Evolutionary conservation across 129 eudicot species (phyloP), one percentile per base, ranked within the genome.

Genomic region (Erigeron canadensis): DNA sequence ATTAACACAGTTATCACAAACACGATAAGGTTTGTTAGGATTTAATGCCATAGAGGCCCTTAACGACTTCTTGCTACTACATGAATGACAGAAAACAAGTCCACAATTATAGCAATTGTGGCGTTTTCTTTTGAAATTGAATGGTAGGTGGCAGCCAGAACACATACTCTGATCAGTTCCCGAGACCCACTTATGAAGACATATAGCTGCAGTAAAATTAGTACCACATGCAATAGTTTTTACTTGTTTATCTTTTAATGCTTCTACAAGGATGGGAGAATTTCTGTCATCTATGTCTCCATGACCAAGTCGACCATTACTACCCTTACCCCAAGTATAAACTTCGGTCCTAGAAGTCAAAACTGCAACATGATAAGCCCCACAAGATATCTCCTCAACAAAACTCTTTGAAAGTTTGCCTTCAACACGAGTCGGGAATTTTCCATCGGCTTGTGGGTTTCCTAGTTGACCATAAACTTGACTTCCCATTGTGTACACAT

Each of bases 21-120:
- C 99, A 15, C 97, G 99, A 80, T 87, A 94, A 13, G 97, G 97
- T 83, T 89, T 90, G 71, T 84, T 90, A 9, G 99, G 96, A 81
- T 94, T 94, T 19, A 96, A 87, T 10, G 99, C 99, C 99, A 94
- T 94, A 66, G 99, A 90, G 46, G 99, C 99, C 84, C 85, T 86
- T 69, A 86, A 68, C 58, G 95, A 89, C 85, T 94, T 94, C 81
- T 88, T 94, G 81, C 99, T 87, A 72, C 95, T 94, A 79, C 99
- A 94, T 7, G 99, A 90, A 81, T 94, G 99, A 68, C 97, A 94
- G 76, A 87, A 94, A 42, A 94, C 93, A 68, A 94, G 98, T 50
- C 98, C 96, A 75, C 96, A 93, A 60, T 93, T 93, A 60, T 93
- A 93, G 63, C 98, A 93, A 65, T 94, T 94, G 67, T 94, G 98